Evolutionary conservation across 2,329 filamentous ascomycete species (phyloP).

Genomic region (Fusarium brachygibbosum): DNA sequence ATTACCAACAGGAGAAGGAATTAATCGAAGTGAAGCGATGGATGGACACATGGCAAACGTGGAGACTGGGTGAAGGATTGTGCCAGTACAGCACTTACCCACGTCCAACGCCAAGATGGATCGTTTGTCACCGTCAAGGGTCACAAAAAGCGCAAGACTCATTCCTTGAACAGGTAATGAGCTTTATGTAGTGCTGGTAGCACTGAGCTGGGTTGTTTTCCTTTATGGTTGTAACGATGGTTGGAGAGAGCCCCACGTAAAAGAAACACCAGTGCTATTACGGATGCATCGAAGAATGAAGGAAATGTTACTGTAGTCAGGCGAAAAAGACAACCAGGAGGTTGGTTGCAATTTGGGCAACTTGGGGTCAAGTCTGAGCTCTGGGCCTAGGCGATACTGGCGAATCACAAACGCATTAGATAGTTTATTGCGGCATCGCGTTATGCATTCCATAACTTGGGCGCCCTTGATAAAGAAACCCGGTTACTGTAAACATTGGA

Average conservation of each 20-base stretch:
- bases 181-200: neutral
- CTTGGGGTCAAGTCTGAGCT: conserved; percentile 15
- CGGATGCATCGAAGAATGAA: conserved; percentile 9
- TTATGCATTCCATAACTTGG: conserved; percentile 12
- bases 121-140: neutral
- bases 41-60: conserved; percentile 14
- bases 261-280: conserved; percentile 1
- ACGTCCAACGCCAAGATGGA: conserved; percentile 5
- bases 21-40: conserved; percentile 17
- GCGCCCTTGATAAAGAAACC: neutral
- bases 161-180: neutral
- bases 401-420: neutral
- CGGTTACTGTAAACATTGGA: neutral
- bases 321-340: conserved; percentile 11
- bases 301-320: neutral
- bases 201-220: neutral
- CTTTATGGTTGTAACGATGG: neutral
- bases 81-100: conserved; percentile 4
- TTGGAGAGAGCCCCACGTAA: conserved; percentile 17
- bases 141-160: neutral
- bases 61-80: conserved; percentile 9
- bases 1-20: neutral
- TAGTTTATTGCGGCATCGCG: neutral
- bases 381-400: conserved; percentile 4
- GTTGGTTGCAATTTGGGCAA: conserved; percentile 20